Base-by-base conservation (phyloP, 805 yeast genomes). In the Schwanniomyces polymorphus region DNA sequence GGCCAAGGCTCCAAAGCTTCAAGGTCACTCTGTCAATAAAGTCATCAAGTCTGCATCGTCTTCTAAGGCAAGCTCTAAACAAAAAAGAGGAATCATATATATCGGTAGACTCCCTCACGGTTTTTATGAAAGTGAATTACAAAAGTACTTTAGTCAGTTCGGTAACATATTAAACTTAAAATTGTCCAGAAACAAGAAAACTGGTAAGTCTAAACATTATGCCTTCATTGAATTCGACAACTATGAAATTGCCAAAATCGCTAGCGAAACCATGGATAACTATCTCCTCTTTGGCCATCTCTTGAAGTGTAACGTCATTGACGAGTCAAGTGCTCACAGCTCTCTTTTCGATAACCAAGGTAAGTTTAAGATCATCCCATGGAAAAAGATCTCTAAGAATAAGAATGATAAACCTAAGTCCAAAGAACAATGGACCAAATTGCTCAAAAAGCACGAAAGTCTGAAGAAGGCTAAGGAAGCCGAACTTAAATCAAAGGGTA, bases 241-340 rank as follows among this genome's bases (percentile, higher is more conserved):
- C 45, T 62, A 65, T 33, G 88, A 84, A 41, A 95, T 87, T 46
- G 97, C 98, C 39, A 79, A 82, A 56, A 76, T 91, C 51, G 99
- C 97, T 3, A 88, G 87, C 51, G 98, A 94, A 55, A 85, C 97
- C 40, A 94, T 94, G 99, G 85, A 94, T 69, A 94, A 94, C 70
- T 94, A 94, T 60, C 77, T 94, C 52, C 64, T 94, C 39, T 84
- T 88, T 71, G 95, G 95, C 6, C 97, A 92, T 67, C 79, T 91
- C 51, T 72, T 94, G 57, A 85, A 88, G 67, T 76, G 76, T 51
- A 67, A 74, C 21, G 61, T 80, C 14, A 59, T 80, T 41, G 91
- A 87, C 31, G 73, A 79, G 49, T 80, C 79, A 48, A 65, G 79
- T 41, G 76, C 80, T 9, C 79, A 82, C 56, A 75, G 79, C 57